A percentile compares a stretch with the other conserved stretches of the same genome.
phyloP scores from a whole-genome alignment of 2,329 filamentous ascomycete species.

The Pseudogymnoascus sp. region DNA sequence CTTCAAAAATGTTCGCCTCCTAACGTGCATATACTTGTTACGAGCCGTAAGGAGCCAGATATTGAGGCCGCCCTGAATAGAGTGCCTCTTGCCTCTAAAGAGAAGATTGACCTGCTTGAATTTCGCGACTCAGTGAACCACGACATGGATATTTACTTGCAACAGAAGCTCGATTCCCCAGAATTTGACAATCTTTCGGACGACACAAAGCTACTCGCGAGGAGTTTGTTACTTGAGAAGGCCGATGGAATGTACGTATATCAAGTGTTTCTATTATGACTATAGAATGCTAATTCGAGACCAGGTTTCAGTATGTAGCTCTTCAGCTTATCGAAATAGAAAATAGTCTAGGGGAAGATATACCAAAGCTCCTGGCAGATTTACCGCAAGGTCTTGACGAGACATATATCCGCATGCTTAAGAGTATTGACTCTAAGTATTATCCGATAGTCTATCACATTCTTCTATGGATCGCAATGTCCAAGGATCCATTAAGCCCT shows the following conservation, averaged over 20 bases:
- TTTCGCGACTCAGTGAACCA: not conserved
- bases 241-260: slow-evolving; percentile 10
- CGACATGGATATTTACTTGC: not conserved
- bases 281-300: not conserved
- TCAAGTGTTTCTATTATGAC: not conserved
- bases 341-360: not conserved
- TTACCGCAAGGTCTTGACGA: not conserved
- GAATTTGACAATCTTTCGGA: not conserved
- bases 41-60: slow-evolving; percentile 28
- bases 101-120: not conserved
- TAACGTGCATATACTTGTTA: slow-evolving; percentile 26
- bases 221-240: not conserved
- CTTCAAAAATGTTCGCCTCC: slow-evolving; percentile 20
- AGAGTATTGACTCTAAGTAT: not conserved
- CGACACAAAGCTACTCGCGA: not conserved
- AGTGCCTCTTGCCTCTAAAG: not conserved
- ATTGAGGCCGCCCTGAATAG: slow-evolving; percentile 23
- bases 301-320: not conserved
- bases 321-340: not conserved
- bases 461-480: not conserved
- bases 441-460: not conserved
- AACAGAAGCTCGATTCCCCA: not conserved
- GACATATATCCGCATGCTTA: not conserved
- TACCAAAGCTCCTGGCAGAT: not conserved
- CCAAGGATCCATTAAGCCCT: not conserved